These are phyloP conservation scores for Pseudozyma pruni DNA, from an alignment of 1,284 basidiomycete genomes.

Conservation along the genomic window DNA sequence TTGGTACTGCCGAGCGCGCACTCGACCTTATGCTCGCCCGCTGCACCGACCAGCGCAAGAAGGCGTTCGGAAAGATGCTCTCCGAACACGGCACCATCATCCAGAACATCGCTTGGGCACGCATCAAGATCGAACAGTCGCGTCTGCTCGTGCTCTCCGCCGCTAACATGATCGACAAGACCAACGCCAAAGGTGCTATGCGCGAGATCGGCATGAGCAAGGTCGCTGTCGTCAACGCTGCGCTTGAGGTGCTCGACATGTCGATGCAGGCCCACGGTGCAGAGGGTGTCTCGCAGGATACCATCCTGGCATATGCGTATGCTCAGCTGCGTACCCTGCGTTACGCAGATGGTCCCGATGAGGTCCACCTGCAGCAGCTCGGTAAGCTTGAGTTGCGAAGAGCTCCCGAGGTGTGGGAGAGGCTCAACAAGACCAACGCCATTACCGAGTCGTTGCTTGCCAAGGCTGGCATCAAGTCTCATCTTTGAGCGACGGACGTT, in stretches of 20 bases:
- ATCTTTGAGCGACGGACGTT: constrained; percentile 30
- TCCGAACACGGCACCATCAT: constrained; percentile 93
- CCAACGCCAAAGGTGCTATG: constrained; percentile 90
- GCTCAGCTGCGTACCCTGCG: constrained; percentile 79
- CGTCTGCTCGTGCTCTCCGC: constrained; percentile 89
- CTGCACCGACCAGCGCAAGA: constrained; percentile 88
- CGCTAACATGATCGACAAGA: constrained; percentile 91
- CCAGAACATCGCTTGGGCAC: constrained; percentile 86
- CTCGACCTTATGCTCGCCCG: constrained; percentile 88
- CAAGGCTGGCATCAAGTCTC: constrained; percentile 51
- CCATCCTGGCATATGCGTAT: constrained; percentile 81
- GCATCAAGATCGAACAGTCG: constrained; percentile 90
- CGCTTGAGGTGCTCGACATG: constrained; percentile 85
- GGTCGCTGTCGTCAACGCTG: constrained; percentile 86
- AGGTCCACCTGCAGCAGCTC: constrained; percentile 94
- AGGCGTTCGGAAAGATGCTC: constrained; percentile 92
- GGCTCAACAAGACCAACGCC: constrained; percentile 39
- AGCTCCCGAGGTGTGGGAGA: constrained; percentile 53
- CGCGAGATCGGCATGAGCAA: constrained; percentile 98
- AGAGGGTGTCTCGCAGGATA: constrained; percentile 92
- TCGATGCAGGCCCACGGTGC: constrained; percentile 91
- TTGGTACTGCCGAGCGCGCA: constrained; percentile 86
- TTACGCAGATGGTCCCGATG: constrained; percentile 62
- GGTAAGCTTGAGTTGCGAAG: constrained; percentile 78
- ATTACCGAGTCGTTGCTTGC: constrained; percentile 41